A percentile compares a stretch with the other conserved stretches of the same genome.
phyloP scores from a whole-genome alignment of 176 grass and related monocot genomes.

The Rhynchospora breviuscula region DNA sequence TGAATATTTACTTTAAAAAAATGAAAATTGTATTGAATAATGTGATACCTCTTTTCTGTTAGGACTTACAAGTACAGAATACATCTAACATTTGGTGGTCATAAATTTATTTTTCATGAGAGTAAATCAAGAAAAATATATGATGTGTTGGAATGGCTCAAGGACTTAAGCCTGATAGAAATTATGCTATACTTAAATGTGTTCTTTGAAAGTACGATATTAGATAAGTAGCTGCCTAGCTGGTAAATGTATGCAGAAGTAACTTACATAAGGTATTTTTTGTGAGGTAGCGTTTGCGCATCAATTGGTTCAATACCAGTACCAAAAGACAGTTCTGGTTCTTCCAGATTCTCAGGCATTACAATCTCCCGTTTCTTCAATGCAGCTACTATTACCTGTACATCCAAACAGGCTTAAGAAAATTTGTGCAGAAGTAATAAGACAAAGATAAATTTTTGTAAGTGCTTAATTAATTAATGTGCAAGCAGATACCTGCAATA shows the following conservation, averaged over 20 bases:
- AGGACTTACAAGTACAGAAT: too few relatives aligned
- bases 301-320: too few relatives aligned
- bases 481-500: conserved; percentile 37
- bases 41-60: neutral
- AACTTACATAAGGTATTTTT: too few relatives aligned
- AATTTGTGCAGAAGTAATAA: neutral
- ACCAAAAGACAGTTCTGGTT: conserved; percentile 1
- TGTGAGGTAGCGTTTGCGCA: too few relatives aligned
- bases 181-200: conserved; percentile 29
- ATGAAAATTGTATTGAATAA: neutral
- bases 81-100: neutral
- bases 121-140: neutral
- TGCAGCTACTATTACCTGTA: conserved; percentile 56
- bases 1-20: neutral
- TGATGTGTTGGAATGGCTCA: neutral
- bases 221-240: too few relatives aligned
- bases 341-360: conserved; percentile 40
- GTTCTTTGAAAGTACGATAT: neutral
- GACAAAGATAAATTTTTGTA: neutral
- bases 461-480: neutral
- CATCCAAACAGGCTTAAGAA: neutral
- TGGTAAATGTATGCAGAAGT: too few relatives aligned
- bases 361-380: conserved; percentile 42
- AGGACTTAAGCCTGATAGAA: neutral
- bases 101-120: neutral